Evolutionary conservation across 225 moss, liverwort and hornwort species (phyloP), one percentile per base, ranked within the genome.

Genomic region (Antitrichia curtipendula): DNA sequence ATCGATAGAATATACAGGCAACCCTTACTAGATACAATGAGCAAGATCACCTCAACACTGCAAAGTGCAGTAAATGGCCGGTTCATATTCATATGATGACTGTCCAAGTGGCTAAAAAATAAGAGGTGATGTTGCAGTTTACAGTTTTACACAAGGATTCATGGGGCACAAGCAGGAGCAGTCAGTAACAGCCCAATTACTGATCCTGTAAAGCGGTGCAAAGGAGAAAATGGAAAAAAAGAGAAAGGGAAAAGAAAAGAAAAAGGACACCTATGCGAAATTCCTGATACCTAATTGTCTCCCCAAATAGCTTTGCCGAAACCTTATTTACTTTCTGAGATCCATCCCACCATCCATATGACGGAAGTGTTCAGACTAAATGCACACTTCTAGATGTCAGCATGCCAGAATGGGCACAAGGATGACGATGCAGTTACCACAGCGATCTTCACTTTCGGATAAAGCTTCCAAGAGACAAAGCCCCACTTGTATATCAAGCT

Each of bases 91-190:
- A 91, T 68, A 66, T 57, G 43, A 54, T 49, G 86, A 81, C 84
- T 81, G 81, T 78, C 81, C 86, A 71, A 89, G 18, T 83, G 84
- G 79, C 88, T 66, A 81, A 88, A 89, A 87, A 90, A 38, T 66
- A 90, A 88, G 58, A 87, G 83, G 82, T 49, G 74, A 82, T 87
- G 86, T 77, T 90, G 93, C 90, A 87, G 87, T 91, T 91, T 93
- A 90, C 91, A 93, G 90, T 91, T 93, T 90, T 91, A 91, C 93
- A 93, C 90, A 93, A 90, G 84, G 86, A 71, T 90, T 69, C 88
- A 90, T 83, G 79, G 82, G 88, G 85, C 91, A 90, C 90, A 87
- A 90, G 81, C 88, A 87, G 85, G 73, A 88, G 88, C 86, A 88
- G 77, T 86, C 86, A 86, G 86, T 57, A 87, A 82, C 78, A 88